Base-by-base conservation (phyloP, 2,329 filamentous ascomycete genomes). In the Lecanosticta acicola region DNA sequence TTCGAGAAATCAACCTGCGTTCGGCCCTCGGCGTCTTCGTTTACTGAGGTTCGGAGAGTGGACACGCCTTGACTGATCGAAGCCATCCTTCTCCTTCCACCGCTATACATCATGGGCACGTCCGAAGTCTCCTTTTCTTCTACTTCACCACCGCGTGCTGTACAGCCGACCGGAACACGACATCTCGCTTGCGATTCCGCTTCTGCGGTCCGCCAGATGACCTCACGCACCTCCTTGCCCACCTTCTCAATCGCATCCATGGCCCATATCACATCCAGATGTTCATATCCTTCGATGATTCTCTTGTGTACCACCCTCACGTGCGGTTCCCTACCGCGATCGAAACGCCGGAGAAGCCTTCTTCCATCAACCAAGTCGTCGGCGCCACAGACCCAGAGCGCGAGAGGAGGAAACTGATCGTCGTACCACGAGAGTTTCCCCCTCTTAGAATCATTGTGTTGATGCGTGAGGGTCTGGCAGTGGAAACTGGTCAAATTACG, bases 231-330 rank as follows among this genome's bases (percentile, higher is more conserved):
- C 68, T 94, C 90, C 46, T 72, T 75, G 3, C 90, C 93, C 1
- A 96, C 86, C 64, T 91, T 79, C 39, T 91, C 83, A 13, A 89
- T 80, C 0, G 82, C 81, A 61, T 96, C 89, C 74, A 96, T 87
- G 0, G 90, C 89, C 91, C 91, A 96, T 32, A 97, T 81, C 1
- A 96, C 87, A 68, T 96, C 91, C 3, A 97, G 75, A 67, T 97
- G 91, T 69, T 96, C 91, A 64, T 95, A 94, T 38, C 84, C 87
- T 2, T 87, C 81, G 35, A 96, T 85, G 17, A 94, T 73, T 62
- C 87, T 94, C 52, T 78, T 78, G 67, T 95, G 86, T 3, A 95
- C 86, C 3, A 96, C 70, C 32, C 77, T 73, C 7, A 94, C 87
- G 60, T 87, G 75, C 1, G 91, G 91, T 66, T 97, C 91, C 19